Evolutionary conservation across 768 basidiomycete species (phyloP).

Genomic region (Collybia sp.): DNA sequence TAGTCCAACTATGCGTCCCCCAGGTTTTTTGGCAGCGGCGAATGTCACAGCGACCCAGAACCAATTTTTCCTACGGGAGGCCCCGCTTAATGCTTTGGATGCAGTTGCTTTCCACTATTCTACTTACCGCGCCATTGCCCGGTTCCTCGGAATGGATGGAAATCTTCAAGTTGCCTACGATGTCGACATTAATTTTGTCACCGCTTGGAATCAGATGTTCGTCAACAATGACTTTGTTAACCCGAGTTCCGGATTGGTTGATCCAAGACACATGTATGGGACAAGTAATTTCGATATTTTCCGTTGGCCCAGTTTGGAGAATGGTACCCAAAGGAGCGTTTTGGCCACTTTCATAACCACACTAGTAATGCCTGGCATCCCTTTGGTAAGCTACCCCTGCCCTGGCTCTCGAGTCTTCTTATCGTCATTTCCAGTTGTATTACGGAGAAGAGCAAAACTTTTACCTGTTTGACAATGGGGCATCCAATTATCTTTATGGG

Average conservation of each 20-base stretch:
- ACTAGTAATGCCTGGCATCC: slow-evolving; percentile 83
- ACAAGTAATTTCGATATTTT: slow-evolving; percentile 95
- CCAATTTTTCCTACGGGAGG: slow-evolving; percentile 77
- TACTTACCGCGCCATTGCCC: slow-evolving; percentile 78
- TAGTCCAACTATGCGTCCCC: slow-evolving; percentile 65
- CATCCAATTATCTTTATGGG: slow-evolving; percentile 90
- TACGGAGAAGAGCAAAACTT: slow-evolving; percentile 94
- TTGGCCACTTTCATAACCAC: slow-evolving; percentile 76
- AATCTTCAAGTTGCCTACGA: slow-evolving; percentile 91
- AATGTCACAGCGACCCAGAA: slow-evolving; percentile 56
- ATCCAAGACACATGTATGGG: slow-evolving; percentile 88
- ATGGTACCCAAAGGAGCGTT: slow-evolving; percentile 74
- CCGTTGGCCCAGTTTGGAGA: slow-evolving; percentile 87
- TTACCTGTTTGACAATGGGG: slow-evolving; percentile 84
- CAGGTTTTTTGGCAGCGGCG: slow-evolving; percentile 63
- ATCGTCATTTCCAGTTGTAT: slow-evolving; percentile 43
- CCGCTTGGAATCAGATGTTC: slow-evolving; percentile 91
- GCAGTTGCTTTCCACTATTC: slow-evolving; percentile 92
- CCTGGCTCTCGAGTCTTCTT: neutral
- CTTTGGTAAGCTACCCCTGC: slow-evolving; percentile 45
- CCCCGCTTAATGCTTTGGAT: slow-evolving; percentile 61
- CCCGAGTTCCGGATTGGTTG: slow-evolving; percentile 53
- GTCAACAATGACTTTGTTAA: slow-evolving; percentile 87
- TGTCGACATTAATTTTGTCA: slow-evolving; percentile 75
- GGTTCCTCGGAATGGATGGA: slow-evolving; percentile 95